phyloP scores from a whole-genome alignment of 306 rosid genomes.

The Quercus robur region DNA sequence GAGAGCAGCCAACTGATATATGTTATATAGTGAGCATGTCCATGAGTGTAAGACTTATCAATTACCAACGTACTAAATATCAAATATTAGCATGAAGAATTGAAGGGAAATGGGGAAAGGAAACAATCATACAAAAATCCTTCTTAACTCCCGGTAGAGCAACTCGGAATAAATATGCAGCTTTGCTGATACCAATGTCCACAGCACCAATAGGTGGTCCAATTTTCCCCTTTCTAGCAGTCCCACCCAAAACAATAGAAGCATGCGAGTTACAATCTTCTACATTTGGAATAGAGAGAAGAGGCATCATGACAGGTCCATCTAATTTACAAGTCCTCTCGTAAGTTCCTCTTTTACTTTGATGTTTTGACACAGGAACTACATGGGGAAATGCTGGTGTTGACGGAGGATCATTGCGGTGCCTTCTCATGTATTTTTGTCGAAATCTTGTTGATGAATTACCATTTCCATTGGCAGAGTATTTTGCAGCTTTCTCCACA shows the following conservation, averaged over 20 bases:
- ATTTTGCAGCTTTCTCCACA: constrained; percentile 1
- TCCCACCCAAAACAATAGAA: constrained; percentile 48
- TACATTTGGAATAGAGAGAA: constrained; percentile 29
- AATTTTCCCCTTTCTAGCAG: constrained; percentile 39
- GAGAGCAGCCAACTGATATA: not conserved
- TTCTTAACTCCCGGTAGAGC: constrained; percentile 69
- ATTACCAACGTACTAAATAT: not conserved
- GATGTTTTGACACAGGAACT: constrained; percentile 12
- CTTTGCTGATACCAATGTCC: constrained; percentile 55
- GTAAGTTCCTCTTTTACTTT: constrained; percentile 24
- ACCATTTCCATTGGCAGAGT: constrained; percentile 11
- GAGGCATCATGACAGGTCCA: constrained; percentile 47
- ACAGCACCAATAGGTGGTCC: constrained; percentile 65
- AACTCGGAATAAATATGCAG: constrained; percentile 66
- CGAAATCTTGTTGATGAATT: constrained; percentile 17
- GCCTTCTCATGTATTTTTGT: constrained; percentile 37
- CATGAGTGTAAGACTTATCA: not conserved
- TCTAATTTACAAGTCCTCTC: constrained; percentile 26
- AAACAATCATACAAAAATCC: constrained; percentile 41
- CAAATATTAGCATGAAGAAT: not conserved
- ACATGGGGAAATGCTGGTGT: constrained; percentile 2
- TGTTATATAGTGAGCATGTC: not conserved
- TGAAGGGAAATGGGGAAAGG: constrained; percentile 15
- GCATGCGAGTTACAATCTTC: constrained; percentile 24
- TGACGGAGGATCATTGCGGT: not conserved